Evolutionary conservation across 1,139 yeast genomes (phyloP).

Genomic region (Yamadazyma jaroonii): DNA sequence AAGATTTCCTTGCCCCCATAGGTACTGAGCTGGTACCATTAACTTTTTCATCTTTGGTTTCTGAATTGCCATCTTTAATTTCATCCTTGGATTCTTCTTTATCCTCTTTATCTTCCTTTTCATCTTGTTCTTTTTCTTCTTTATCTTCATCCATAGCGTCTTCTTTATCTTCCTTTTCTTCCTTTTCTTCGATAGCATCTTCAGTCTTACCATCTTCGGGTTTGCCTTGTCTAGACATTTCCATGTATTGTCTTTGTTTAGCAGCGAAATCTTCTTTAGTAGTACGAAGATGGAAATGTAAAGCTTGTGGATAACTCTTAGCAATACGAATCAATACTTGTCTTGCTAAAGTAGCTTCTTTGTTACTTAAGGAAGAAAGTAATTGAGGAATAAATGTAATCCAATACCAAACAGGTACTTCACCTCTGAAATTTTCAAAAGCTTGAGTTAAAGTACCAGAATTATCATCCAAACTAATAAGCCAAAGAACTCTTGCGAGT

Average conservation of each 20-base stretch:
- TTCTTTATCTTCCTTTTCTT: conserved; percentile 15
- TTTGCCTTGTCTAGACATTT: conserved; percentile 44
- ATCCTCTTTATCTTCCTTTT: conserved; percentile 3
- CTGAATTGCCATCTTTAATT: conserved; percentile 5
- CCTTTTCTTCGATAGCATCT: conserved; percentile 12
- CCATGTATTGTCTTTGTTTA: conserved; percentile 75
- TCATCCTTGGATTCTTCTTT: conserved; percentile 4
- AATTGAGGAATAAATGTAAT: conserved; percentile 94
- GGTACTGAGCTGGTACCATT: conserved; percentile 8
- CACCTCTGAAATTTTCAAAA: conserved; percentile 90
- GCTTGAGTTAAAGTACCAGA: conserved; percentile 82
- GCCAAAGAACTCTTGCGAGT: conserved; percentile 89
- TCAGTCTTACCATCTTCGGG: conserved; percentile 8
- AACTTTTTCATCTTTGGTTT: conserved; percentile 2
- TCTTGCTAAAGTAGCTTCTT: conserved; percentile 85
- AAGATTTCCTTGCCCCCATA: conserved; percentile 58
- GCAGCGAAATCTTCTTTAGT: conserved; percentile 92
- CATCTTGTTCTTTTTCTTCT: conserved; percentile 4
- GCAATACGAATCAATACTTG: conserved; percentile 90
- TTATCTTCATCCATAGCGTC: no score
- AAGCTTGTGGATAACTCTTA: conserved; percentile 94
- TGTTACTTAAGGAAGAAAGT: conserved; percentile 82
- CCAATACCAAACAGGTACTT: conserved; percentile 99
- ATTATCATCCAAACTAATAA: conserved; percentile 85
- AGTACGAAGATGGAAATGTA: conserved; percentile 93